These are phyloP conservation scores for Scedosporium boydii DNA, from an alignment of 2,329 filamentous ascomycete species.

Conservation along the genomic window DNA sequence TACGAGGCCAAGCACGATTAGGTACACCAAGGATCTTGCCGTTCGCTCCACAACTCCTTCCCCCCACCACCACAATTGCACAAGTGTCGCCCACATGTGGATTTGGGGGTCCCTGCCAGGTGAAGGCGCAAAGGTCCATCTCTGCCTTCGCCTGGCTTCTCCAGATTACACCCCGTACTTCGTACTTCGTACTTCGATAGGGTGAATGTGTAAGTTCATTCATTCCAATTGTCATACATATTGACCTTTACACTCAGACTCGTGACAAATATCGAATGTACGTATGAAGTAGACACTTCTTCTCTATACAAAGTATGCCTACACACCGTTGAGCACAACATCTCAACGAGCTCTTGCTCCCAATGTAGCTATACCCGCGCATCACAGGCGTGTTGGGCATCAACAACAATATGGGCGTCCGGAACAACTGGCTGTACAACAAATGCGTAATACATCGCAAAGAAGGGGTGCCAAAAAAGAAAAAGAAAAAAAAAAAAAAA, in stretches of 20 bases:
- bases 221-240: too few species aligned
- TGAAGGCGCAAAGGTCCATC: not conserved
- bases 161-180: not conserved
- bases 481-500: not conserved
- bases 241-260: too few species aligned
- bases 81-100: not conserved
- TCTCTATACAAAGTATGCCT: too few species aligned
- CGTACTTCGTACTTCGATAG: too few species aligned
- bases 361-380: not conserved
- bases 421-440: too few species aligned
- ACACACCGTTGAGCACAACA: too few species aligned
- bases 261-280: too few species aligned
- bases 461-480: not conserved
- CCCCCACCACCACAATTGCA: not conserved
- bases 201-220: too few species aligned
- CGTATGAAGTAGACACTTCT: too few species aligned
- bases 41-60: not conserved
- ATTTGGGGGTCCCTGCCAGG: not conserved
- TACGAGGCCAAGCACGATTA: not conserved
- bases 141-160: not conserved
- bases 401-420: not conserved
- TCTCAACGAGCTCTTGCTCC: too few species aligned
- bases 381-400: not conserved
- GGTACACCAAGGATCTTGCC: not conserved
- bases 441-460: not conserved